phyloP scores from a whole-genome alignment of 257 asterid species.

The Gentiana macrophylla region DNA sequence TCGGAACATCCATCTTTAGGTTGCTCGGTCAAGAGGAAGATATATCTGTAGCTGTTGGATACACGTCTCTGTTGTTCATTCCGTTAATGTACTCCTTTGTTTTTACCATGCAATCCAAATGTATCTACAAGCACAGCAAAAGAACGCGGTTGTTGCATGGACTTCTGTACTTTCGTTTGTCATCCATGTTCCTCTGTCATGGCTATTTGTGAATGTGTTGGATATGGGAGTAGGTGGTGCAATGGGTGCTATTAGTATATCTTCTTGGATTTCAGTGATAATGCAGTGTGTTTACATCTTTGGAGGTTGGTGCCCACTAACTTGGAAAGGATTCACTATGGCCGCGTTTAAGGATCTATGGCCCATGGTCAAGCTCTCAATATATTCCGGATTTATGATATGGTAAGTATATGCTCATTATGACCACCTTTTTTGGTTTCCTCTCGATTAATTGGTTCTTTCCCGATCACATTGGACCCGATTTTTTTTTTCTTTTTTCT shows the following conservation, averaged over 20 bases:
- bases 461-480: no score
- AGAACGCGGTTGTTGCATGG: slow-evolving; percentile 67
- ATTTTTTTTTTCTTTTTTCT: no score
- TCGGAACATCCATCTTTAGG: slow-evolving; percentile 49
- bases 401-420: slow-evolving; percentile 34
- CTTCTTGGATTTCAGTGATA: slow-evolving; percentile 48
- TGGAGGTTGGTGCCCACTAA: slow-evolving; percentile 77
- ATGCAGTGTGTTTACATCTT: slow-evolving; percentile 65
- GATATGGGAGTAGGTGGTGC: slow-evolving; percentile 66
- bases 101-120: slow-evolving; percentile 60
- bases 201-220: slow-evolving; percentile 42
- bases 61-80: slow-evolving; percentile 63
- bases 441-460: no score
- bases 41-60: slow-evolving; percentile 54
- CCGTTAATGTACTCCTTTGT: slow-evolving; percentile 34
- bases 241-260: slow-evolving; percentile 56
- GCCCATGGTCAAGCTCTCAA: slow-evolving; percentile 77
- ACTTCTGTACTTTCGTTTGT: slow-evolving; percentile 38
- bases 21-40: slow-evolving; percentile 50
- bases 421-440: no score
- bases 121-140: slow-evolving; percentile 90
- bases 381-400: slow-evolving; percentile 77
- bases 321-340: slow-evolving; percentile 64
- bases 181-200: slow-evolving; percentile 66
- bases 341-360: slow-evolving; percentile 64